Evolutionary conservation across 805 yeast genomes (phyloP).

Genomic region (Hermanozyma aechmeae): DNA sequence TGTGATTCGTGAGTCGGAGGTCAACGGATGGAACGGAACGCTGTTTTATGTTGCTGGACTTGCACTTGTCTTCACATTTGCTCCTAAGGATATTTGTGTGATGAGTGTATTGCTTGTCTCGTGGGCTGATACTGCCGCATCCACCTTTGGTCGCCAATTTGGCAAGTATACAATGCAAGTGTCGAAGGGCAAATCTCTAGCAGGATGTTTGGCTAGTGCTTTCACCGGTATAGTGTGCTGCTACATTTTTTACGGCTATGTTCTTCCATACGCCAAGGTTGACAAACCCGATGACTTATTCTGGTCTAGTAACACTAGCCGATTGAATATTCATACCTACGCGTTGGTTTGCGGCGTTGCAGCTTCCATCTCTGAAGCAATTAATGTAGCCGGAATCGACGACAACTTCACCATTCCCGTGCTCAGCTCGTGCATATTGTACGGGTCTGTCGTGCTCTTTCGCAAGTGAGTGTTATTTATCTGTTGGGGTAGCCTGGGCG

Average conservation of each 20-base stretch:
- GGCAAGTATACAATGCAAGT: constrained; percentile 80
- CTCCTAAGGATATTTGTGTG: constrained; percentile 74
- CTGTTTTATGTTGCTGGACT: constrained; percentile 82
- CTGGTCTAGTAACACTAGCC: constrained; percentile 59
- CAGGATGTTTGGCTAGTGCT: constrained; percentile 87
- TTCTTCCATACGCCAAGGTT: constrained; percentile 53
- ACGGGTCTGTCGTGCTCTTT: constrained; percentile 8
- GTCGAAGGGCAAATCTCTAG: constrained; percentile 68
- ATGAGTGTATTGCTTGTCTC: constrained; percentile 73
- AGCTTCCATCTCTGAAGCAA: constrained; percentile 81
- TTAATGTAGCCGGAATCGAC: constrained; percentile 69
- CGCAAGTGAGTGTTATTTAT: neutral
- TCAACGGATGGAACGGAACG: constrained; percentile 68
- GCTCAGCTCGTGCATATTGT: constrained; percentile 60
- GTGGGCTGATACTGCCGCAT: constrained; percentile 98
- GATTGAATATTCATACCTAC: constrained; percentile 40
- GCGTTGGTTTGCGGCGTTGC: constrained; percentile 65
- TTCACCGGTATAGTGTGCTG: constrained; percentile 60
- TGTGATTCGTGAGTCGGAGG: constrained; percentile 78
- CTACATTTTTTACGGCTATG: constrained; percentile 59
- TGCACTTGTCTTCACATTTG: constrained; percentile 55
- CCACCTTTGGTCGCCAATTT: constrained; percentile 80
- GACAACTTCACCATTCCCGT: constrained; percentile 95
- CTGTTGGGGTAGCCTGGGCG: too few relatives aligned
- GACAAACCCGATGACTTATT: constrained; percentile 49